These are phyloP conservation scores for Penicillium sp. DNA, from an alignment of 2,329 filamentous ascomycete genomes.

Conservation along the genomic window DNA sequence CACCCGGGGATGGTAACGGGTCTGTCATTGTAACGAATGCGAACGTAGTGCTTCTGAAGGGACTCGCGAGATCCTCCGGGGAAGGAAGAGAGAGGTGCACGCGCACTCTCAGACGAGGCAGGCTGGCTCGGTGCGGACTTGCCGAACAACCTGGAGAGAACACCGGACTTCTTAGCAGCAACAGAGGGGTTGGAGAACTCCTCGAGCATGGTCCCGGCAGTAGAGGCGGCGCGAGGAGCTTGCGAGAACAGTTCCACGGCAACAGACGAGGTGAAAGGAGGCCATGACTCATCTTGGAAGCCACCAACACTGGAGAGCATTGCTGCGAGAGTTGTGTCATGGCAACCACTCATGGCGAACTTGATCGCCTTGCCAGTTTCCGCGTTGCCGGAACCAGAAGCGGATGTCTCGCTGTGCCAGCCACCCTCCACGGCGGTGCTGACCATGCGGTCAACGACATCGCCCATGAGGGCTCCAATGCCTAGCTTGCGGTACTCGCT, in stretches of 20 bases:
- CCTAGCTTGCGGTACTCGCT: slow-evolving; percentile 85
- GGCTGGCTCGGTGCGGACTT: slow-evolving; percentile 15
- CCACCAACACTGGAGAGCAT: slow-evolving; percentile 77
- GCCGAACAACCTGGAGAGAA: slow-evolving; percentile 36
- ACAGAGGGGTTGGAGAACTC: slow-evolving; percentile 27
- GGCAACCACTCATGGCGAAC: slow-evolving; percentile 81
- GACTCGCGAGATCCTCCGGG: slow-evolving; percentile 29
- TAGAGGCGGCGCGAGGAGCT: slow-evolving; percentile 26
- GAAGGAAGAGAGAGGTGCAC: slow-evolving; percentile 33
- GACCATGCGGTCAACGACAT: slow-evolving; percentile 73
- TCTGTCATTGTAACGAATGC: slow-evolving; percentile 86
- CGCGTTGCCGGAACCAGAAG: slow-evolving; percentile 50
- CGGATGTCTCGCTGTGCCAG: slow-evolving; percentile 52
- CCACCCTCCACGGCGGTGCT: slow-evolving; percentile 63
- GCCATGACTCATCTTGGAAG: slow-evolving; percentile 75
- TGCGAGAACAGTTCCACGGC: slow-evolving; percentile 85
- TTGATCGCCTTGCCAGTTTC: slow-evolving; percentile 55
- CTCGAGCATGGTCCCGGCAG: slow-evolving; percentile 24
- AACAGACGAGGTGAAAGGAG: slow-evolving; percentile 88
- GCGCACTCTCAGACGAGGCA: slow-evolving; percentile 34
- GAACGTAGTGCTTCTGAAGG: slow-evolving; percentile 74
- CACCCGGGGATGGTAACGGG: slow-evolving; percentile 83
- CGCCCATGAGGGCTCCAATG: slow-evolving; percentile 81
- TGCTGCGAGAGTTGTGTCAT: slow-evolving; percentile 88
- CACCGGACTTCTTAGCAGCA: slow-evolving; percentile 28